phyloP scores from a whole-genome alignment of 2,329 filamentous ascomycete species.

The Monosporascus sp. region DNA sequence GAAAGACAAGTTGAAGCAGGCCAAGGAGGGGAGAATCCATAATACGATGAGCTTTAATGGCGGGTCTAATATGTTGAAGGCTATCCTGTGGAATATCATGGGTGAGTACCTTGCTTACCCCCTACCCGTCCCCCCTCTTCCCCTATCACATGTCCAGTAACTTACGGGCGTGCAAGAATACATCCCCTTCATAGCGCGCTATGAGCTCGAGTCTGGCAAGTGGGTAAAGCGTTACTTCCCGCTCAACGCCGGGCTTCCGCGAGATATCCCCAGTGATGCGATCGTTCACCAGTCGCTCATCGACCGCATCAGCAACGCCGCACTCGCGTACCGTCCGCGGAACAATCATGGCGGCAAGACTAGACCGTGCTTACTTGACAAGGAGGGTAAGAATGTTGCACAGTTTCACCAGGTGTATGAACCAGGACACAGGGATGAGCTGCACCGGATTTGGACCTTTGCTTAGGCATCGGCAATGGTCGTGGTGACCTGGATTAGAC shows the following conservation, averaged over 20 bases:
- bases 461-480: no score
- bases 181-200: conserved; percentile 34
- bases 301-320: conserved; percentile 26
- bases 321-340: conserved; percentile 19
- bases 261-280: conserved; percentile 34
- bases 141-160: neutral
- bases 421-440: neutral
- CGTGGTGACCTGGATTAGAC: no score
- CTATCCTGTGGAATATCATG: conserved; percentile 37
- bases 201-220: conserved; percentile 29
- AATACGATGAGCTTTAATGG: conserved; percentile 32
- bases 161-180: conserved; percentile 21
- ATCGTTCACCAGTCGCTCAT: conserved; percentile 33
- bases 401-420: neutral
- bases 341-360: conserved; percentile 28
- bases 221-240: conserved; percentile 33
- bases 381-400: neutral
- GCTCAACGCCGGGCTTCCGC: conserved; percentile 29
- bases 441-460: neutral
- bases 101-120: conserved; percentile 26
- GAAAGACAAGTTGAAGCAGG: conserved; percentile 22
- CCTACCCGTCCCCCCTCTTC: neutral
- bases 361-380: neutral
- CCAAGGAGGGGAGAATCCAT: conserved; percentile 29
- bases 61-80: conserved; percentile 32